A percentile compares a stretch with the other conserved stretches of the same genome.
Evolutionary conservation across 805 yeast genomes (phyloP).

Genomic region (Starmerella stellata): DNA sequence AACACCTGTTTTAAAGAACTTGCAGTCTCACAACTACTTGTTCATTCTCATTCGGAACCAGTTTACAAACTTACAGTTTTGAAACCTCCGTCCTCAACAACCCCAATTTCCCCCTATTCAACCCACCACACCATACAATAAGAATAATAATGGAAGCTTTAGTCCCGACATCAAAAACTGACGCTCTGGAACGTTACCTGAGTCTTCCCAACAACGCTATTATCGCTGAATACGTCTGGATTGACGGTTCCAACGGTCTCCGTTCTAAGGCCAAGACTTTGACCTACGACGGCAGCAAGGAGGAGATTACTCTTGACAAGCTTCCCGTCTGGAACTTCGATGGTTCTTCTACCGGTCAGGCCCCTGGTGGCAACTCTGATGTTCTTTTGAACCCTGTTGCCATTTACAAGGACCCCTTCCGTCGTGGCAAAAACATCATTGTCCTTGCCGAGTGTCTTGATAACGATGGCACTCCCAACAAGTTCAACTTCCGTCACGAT

Average conservation of each 20-base stretch:
- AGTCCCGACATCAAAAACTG: conserved; percentile 35
- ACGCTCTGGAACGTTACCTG: conserved; percentile 60
- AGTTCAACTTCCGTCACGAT: conserved; percentile 94
- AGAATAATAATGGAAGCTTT: conserved; percentile 10
- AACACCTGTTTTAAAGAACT: too few relatives aligned
- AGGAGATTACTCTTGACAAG: conserved; percentile 41
- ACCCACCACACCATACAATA: too few relatives aligned
- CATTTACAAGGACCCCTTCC: conserved; percentile 88
- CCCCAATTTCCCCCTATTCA: too few relatives aligned
- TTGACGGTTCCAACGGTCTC: conserved; percentile 75
- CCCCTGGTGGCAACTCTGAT: conserved; percentile 95
- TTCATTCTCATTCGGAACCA: too few relatives aligned
- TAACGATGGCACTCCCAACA: conserved; percentile 98
- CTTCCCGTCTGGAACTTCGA: conserved; percentile 99
- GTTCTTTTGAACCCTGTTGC: conserved; percentile 91
- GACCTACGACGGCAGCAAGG: conserved; percentile 35
- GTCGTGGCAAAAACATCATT: conserved; percentile 91
- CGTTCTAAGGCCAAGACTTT: conserved; percentile 93
- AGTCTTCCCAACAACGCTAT: conserved; percentile 63
- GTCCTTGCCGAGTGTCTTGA: conserved; percentile 94
- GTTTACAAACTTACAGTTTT: too few relatives aligned
- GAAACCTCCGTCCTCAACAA: too few relatives aligned
- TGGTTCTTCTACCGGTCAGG: conserved; percentile 96
- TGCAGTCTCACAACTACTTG: too few relatives aligned
- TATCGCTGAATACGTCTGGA: conserved; percentile 96